Base-by-base conservation (phyloP, 2,329 filamentous ascomycete genomes). In the Gliomastix tumulicola region DNA sequence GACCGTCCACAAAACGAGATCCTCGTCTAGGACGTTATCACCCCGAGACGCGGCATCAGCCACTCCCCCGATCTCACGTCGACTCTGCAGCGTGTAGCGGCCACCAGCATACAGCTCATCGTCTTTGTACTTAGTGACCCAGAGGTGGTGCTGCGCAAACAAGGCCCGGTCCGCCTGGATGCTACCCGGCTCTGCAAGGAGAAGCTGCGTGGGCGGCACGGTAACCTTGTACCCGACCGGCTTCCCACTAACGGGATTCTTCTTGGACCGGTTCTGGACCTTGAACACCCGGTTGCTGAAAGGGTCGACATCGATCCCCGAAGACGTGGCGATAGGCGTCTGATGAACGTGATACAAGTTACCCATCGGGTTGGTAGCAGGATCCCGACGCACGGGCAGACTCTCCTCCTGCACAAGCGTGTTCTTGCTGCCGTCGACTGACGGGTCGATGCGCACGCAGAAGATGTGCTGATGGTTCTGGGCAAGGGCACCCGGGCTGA, bases 381-480 rank as follows among this genome's bases (percentile, higher is more conserved):
- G 37, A 11, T 59, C 50, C 47, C 66, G 66, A 0, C 65, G 67
- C 43, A 79, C 59, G 0, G 64, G 49, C 4, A 59, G 44, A n/a
- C 56, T 57, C 22, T 68, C 63, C 25, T 66, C 59, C 6, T 62
- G 53, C 0, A 63, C 51, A 2, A 80, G 56, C 0, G 74, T 74
- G 49, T 82, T 82, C 2, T 58, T 54, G 40, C 69, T 60, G 3
- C 78, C 77, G 47, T 82, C 76, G 32, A 82, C 62, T 18, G 74
- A 70, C 0, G 78, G 76, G 45, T 83, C 78, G 23, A 83, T 71
- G 4, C 78, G 69, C 25, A 76, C 52, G 20, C 66, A 71, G 51
- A 84, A 83, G 36, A 83, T 66, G 56, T 84, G 79, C 50, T 84
- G 79, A 47, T 83, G 79, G 51, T 82, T 79, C 36, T 77, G 75